Conservation (phyloP, 2,329 filamentous ascomycete genomes). For the Diaporthe helianthi region DNA sequence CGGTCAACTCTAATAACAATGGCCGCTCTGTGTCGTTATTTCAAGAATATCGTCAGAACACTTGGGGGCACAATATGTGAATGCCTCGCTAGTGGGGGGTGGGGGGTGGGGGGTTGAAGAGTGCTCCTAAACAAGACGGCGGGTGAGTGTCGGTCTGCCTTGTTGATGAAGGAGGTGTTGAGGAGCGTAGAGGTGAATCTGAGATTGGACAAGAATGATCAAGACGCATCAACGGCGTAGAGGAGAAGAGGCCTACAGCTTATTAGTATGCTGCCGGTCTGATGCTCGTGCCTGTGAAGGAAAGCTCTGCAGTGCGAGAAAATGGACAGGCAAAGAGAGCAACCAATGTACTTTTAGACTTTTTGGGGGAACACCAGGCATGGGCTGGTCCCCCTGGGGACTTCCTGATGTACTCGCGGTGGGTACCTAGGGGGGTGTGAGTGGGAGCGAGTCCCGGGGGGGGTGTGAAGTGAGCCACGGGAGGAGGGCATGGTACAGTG, state of each 20-base stretch:
- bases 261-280: slow-evolving; percentile 25
- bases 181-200: slow-evolving; percentile 22
- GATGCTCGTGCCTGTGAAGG: slow-evolving; percentile 17
- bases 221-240: slow-evolving; percentile 19
- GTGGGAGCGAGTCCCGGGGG: neutral
- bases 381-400: slow-evolving; percentile 3
- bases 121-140: slow-evolving; percentile 5
- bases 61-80: neutral
- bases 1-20: neutral
- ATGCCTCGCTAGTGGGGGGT: neutral
- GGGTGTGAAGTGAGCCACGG: slow-evolving; percentile 9
- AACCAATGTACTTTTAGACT: slow-evolving; percentile 23
- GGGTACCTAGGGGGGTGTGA: slow-evolving; percentile 24
- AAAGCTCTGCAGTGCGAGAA: slow-evolving; percentile 19
- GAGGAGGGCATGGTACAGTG: neutral
- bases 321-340: neutral
- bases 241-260: slow-evolving; percentile 20
- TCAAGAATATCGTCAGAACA: neutral
- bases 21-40: neutral
- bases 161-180: neutral
- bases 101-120: no score
- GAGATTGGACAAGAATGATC: slow-evolving; percentile 20
- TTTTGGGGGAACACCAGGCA: slow-evolving; percentile 12
- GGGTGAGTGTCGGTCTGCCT: slow-evolving; percentile 17
- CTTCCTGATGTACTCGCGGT: neutral